Conservation (phyloP, 441 rosid species). For the Manihot esculenta region DNA sequence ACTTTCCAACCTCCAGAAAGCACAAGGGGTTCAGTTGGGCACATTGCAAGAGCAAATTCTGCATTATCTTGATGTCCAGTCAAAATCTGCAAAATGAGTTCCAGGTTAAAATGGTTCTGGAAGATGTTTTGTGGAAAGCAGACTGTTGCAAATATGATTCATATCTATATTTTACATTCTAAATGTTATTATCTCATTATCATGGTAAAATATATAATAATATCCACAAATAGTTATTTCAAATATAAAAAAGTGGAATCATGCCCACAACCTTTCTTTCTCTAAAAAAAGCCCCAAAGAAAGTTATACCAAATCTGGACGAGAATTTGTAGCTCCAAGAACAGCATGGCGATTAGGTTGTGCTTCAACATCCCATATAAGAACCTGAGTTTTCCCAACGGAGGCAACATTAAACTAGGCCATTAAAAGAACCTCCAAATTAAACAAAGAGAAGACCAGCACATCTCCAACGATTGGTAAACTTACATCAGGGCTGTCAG, state of each 20-base stretch:
- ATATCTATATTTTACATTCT: neutral
- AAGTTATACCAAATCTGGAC: slow-evolving; percentile 82
- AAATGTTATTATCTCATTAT: neutral
- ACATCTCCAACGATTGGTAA: neutral
- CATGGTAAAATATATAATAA: neutral
- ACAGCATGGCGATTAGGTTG: slow-evolving; percentile 98
- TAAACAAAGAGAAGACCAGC: neutral
- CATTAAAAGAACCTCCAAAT: slow-evolving; percentile 5
- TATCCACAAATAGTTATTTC: neutral
- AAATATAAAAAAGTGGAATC: neutral
- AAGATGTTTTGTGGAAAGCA: neutral
- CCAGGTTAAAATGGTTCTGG: slow-evolving; percentile 5
- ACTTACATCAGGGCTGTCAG: slow-evolving; percentile 94
- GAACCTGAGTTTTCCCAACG: slow-evolving; percentile 52
- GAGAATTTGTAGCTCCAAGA: slow-evolving; percentile 81
- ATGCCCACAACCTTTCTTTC: neutral
- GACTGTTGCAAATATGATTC: neutral
- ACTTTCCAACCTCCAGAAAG: slow-evolving; percentile 90
- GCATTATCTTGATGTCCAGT: slow-evolving; percentile 99
- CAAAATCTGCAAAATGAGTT: slow-evolving; percentile 60
- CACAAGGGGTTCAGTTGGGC: slow-evolving; percentile 93
- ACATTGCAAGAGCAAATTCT: slow-evolving; percentile 99
- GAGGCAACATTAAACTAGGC: slow-evolving; percentile 4
- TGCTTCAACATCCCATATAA: slow-evolving; percentile 97
- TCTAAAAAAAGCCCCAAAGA: neutral